phyloP scores from a whole-genome alignment of 371 early-diverging fungal genomes.

The Apophysomyces elegans region DNA sequence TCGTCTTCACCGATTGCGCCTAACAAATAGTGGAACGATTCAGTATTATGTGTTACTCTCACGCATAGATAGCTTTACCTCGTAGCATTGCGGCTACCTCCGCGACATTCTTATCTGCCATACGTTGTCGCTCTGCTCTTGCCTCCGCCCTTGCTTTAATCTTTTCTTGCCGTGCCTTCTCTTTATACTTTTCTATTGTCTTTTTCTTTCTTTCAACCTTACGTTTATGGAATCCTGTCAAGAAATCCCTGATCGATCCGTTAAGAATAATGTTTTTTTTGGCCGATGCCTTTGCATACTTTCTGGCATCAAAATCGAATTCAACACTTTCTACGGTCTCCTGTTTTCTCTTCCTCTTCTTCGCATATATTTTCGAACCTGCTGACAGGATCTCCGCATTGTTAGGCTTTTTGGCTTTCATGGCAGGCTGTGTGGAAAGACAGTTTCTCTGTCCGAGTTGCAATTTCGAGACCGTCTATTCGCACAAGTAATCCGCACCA shows the following conservation, averaged over 20 bases:
- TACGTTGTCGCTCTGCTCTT: constrained; percentile 45
- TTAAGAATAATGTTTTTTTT: no score
- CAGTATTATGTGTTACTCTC: not conserved
- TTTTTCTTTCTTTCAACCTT: constrained; percentile 73
- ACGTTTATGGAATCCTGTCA: constrained; percentile 85
- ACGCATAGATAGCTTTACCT: constrained; percentile 20
- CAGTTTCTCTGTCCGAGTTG: no score
- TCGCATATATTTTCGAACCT: constrained; percentile 71
- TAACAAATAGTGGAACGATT: not conserved
- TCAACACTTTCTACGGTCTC: constrained; percentile 65
- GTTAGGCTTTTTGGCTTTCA: constrained; percentile 32
- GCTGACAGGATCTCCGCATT: constrained; percentile 68
- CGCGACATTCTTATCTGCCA: constrained; percentile 49
- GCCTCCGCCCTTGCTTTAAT: constrained; percentile 57
- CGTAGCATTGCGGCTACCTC: constrained; percentile 48
- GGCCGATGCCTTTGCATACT: constrained; percentile 37
- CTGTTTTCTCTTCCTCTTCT: constrained; percentile 69
- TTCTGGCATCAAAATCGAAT: constrained; percentile 67
- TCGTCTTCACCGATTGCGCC: constrained; percentile 18
- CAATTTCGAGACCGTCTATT: no score
- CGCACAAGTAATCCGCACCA: no score
- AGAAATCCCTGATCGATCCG: constrained; percentile 56
- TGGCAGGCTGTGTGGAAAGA: not conserved
- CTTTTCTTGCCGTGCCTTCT: constrained; percentile 58
- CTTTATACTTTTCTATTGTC: constrained; percentile 57